Conservation (phyloP, 1,284 basidiomycete species). For the Heterobasidion occidentale region DNA sequence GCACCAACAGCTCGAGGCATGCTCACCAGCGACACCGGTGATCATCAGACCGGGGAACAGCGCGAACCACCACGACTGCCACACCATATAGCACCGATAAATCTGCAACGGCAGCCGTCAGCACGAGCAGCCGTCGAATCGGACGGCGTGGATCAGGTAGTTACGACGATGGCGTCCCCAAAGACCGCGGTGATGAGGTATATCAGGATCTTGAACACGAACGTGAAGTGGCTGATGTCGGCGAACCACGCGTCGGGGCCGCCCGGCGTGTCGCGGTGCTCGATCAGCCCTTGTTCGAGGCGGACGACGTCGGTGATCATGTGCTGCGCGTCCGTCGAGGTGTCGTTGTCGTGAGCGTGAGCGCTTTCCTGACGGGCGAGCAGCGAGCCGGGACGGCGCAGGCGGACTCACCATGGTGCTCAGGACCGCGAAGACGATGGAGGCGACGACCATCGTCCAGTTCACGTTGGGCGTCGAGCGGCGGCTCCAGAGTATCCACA, state of each 20-base stretch:
- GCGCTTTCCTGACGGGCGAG: background rate
- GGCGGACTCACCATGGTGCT: background rate
- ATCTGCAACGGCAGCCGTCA: background rate
- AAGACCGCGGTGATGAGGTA: constrained; percentile 15
- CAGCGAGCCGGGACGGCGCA: too few species aligned
- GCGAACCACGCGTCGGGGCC: constrained; percentile 17
- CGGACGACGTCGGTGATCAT: constrained; percentile 16
- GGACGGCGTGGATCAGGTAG: background rate
- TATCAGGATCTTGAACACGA: constrained; percentile 18
- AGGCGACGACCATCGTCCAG: constrained; percentile 3
- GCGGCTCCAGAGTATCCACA: background rate
- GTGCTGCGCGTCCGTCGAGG: constrained; percentile 5
- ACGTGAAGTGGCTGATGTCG: constrained; percentile 13
- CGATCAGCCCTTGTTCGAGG: constrained; percentile 16
- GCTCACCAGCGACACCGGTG: background rate
- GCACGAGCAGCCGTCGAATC: background rate
- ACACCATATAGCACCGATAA: constrained; percentile 5
- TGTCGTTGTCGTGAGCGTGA: background rate
- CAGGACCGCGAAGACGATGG: constrained; percentile 4
- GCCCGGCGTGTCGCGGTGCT: constrained; percentile 11
- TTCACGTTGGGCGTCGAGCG: constrained; percentile 3
- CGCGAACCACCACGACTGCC: constrained; percentile 1
- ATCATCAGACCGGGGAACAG: background rate
- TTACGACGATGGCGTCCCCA: constrained; percentile 7
- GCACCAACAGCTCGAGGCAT: background rate